phyloP scores from a whole-genome alignment of 345 rosid species.

The Hibiscus syriacus region DNA sequence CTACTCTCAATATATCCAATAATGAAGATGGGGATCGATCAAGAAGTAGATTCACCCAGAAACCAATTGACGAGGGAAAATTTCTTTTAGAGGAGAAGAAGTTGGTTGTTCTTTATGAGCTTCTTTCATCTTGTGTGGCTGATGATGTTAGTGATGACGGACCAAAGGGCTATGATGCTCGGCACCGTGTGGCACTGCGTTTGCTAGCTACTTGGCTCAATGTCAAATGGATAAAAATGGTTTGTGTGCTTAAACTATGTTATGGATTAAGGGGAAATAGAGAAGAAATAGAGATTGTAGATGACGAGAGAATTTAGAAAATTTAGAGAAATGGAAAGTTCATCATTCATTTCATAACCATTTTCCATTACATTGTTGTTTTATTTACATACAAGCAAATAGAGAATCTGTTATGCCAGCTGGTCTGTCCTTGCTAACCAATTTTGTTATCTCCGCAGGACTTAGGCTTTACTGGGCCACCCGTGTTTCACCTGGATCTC shows the following conservation, averaged over 20 bases:
- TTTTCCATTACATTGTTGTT: too few relatives aligned
- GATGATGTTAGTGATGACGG: constrained; percentile 16
- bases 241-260: constrained; percentile 19
- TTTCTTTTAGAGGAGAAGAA: constrained; percentile 32
- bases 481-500: too few relatives aligned
- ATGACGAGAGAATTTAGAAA: too few relatives aligned
- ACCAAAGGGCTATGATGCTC: constrained; percentile 44
- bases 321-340: too few relatives aligned
- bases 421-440: too few relatives aligned
- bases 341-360: too few relatives aligned
- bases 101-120: constrained; percentile 45
- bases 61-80: constrained; percentile 30
- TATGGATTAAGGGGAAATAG: too few relatives aligned
- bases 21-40: constrained; percentile 10
- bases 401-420: too few relatives aligned
- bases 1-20: background rate
- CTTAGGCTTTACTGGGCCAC: too few relatives aligned
- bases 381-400: too few relatives aligned
- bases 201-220: constrained; percentile 45
- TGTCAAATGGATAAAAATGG: constrained; percentile 44
- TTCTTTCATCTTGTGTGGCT: constrained; percentile 44
- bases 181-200: constrained; percentile 46
- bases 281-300: too few relatives aligned
- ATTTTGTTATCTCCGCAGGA: too few relatives aligned
- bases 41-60: constrained; percentile 12